Evolutionary conservation across 2,329 filamentous ascomycete genomes (phyloP).

Genomic region (Fusarium lyarnte): DNA sequence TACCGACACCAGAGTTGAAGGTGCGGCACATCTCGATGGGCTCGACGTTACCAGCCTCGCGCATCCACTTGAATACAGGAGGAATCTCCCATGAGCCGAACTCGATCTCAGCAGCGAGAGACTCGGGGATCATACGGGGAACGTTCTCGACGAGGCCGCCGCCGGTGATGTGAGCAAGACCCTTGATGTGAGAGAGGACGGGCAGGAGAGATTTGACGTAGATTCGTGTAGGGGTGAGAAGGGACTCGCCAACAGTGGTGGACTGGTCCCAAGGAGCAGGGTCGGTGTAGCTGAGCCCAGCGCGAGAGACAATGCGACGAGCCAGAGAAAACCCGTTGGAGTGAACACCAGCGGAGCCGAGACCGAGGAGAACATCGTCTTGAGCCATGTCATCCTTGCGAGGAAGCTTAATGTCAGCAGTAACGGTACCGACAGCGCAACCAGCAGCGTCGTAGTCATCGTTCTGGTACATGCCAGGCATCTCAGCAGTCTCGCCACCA

Average conservation of each 20-base stretch:
- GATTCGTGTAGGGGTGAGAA: constrained; percentile 91
- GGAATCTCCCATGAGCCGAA: constrained; percentile 79
- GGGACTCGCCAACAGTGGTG: constrained; percentile 74
- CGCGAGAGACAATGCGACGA: constrained; percentile 82
- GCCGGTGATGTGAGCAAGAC: constrained; percentile 96
- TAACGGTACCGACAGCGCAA: constrained; percentile 86
- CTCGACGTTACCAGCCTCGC: constrained; percentile 74
- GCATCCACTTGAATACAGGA: constrained; percentile 87
- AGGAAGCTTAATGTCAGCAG: constrained; percentile 75
- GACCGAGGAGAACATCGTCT: constrained; percentile 86
- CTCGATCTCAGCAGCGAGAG: constrained; percentile 83
- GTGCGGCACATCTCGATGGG: constrained; percentile 86
- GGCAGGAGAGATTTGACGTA: constrained; percentile 87
- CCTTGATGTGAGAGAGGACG: constrained; percentile 78
- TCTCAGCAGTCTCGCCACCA: constrained; percentile 98
- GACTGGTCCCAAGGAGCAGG: constrained; percentile 78
- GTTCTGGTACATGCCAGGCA: constrained; percentile 92
- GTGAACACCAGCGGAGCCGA: constrained; percentile 88
- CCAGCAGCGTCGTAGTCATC: constrained; percentile 95
- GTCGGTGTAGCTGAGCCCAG: constrained; percentile 76
- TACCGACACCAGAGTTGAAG: constrained; percentile 95
- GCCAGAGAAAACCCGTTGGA: constrained; percentile 99
- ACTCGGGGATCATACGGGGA: constrained; percentile 85
- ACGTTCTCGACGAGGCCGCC: constrained; percentile 94
- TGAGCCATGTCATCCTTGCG: constrained; percentile 77